Evolutionary conservation across 2,329 filamentous ascomycete genomes (phyloP).

Genomic region (Pseudocercospora fijiensis): DNA sequence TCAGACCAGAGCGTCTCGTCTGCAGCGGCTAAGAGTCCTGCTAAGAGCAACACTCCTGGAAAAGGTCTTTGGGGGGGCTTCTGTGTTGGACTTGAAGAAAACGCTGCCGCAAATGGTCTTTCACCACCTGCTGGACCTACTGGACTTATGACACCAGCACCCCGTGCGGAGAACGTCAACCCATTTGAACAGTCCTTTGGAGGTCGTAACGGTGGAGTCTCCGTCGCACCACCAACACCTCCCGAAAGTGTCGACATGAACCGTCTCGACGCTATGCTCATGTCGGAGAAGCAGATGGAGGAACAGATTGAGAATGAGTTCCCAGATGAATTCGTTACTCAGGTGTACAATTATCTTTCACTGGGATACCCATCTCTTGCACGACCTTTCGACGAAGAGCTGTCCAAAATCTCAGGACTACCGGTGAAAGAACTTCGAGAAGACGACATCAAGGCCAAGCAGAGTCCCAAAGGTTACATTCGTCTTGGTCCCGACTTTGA

Average conservation of each 20-base stretch:
- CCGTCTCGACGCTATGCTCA: slow-evolving; percentile 44
- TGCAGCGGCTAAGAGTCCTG: slow-evolving; percentile 18
- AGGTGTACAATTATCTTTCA: slow-evolving; percentile 96
- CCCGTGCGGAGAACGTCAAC: slow-evolving; percentile 35
- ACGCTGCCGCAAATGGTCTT: slow-evolving; percentile 37
- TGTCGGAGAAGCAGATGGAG: slow-evolving; percentile 44
- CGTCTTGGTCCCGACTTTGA: slow-evolving; percentile 51
- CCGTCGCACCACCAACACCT: slow-evolving; percentile 29
- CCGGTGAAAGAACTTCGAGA: slow-evolving; percentile 65
- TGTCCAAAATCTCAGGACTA: slow-evolving; percentile 76
- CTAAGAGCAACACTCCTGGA: slow-evolving; percentile 24
- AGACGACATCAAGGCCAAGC: slow-evolving; percentile 64
- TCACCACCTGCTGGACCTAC: slow-evolving; percentile 43
- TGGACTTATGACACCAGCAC: slow-evolving; percentile 52
- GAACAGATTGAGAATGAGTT: slow-evolving; percentile 63
- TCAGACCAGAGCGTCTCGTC: slow-evolving; percentile 7
- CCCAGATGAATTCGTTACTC: slow-evolving; percentile 80
- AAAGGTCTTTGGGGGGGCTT: slow-evolving; percentile 75
- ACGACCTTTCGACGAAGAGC: slow-evolving; percentile 77
- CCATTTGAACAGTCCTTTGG: slow-evolving; percentile 42
- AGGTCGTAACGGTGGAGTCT: slow-evolving; percentile 25
- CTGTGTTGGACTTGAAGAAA: slow-evolving; percentile 49
- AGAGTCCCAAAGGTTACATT: slow-evolving; percentile 69
- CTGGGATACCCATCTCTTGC: slow-evolving; percentile 87
- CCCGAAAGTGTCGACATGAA: slow-evolving; percentile 30